Conservation (phyloP, 2,329 filamentous ascomycete species). For the Cercospora sesami region DNA sequence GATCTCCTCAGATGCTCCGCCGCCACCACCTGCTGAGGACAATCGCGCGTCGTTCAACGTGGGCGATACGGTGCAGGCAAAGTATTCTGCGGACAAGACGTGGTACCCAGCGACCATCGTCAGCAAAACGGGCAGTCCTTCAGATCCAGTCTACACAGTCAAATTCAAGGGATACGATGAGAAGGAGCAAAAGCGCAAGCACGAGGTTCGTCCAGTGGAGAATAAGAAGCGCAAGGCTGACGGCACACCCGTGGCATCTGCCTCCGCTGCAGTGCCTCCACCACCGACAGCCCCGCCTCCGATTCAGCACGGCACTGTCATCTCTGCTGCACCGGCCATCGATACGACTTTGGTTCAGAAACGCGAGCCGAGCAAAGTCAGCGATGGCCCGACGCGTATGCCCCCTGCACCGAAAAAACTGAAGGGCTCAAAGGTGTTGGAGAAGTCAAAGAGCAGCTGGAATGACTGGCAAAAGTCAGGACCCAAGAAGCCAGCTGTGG, state of each 20-base stretch:
- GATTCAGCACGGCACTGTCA: constrained; percentile 55
- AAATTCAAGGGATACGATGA: constrained; percentile 87
- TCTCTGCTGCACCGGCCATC: constrained; percentile 66
- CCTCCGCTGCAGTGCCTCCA: constrained; percentile 38
- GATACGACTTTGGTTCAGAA: constrained; percentile 66
- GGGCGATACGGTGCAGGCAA: constrained; percentile 86
- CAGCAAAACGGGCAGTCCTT: constrained; percentile 88
- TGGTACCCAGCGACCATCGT: constrained; percentile 94
- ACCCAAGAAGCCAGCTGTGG: constrained; percentile 36
- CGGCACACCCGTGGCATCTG: constrained; percentile 55
- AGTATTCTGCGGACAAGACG: constrained; percentile 87
- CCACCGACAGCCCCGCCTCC: constrained; percentile 39
- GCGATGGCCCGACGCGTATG: constrained; percentile 53
- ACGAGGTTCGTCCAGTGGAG: constrained; percentile 75
- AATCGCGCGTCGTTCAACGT: constrained; percentile 67
- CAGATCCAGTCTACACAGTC: constrained; percentile 87
- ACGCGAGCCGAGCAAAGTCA: constrained; percentile 60
- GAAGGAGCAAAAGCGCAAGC: constrained; percentile 74
- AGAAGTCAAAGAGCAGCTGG: constrained; percentile 91
- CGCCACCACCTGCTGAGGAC: constrained; percentile 41
- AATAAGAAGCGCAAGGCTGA: constrained; percentile 73
- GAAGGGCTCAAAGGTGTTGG: constrained; percentile 88
- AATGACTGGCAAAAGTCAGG: constrained; percentile 83
- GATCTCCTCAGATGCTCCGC: constrained; percentile 26
- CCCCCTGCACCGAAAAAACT: constrained; percentile 66